A percentile compares a stretch with the other conserved stretches of the same genome.
Conservation (phyloP, 2,329 filamentous ascomycete genomes). For the Verticillium tricorpus region DNA sequence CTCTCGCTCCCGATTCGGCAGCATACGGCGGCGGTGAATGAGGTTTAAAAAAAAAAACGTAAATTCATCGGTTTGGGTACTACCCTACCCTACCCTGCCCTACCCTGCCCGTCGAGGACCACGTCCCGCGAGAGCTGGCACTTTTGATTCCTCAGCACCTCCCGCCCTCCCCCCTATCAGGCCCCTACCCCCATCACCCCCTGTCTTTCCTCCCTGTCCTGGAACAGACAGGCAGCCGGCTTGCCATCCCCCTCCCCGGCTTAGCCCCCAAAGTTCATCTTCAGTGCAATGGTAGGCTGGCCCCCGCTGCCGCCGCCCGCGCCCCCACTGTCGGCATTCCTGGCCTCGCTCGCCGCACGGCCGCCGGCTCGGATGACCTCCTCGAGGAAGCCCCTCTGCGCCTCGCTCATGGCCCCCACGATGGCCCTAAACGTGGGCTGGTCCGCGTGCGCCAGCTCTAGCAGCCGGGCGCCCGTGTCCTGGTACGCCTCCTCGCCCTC, state of each 20-base stretch:
- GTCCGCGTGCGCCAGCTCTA: conserved; percentile 77
- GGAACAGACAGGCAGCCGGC: no score
- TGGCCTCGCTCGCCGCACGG: conserved; percentile 30
- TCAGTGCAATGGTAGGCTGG: conserved; percentile 83
- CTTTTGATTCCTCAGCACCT: no score
- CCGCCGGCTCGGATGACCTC: conserved; percentile 68
- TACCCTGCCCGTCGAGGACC: neutral
- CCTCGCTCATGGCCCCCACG: conserved; percentile 65
- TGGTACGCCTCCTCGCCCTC: conserved; percentile 57
- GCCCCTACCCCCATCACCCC: no score
- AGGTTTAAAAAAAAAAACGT: neutral
- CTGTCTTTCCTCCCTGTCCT: no score
- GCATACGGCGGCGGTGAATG: neutral
- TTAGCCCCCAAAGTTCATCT: conserved; percentile 78
- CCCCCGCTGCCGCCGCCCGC: conserved; percentile 30
- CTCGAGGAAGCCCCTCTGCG: conserved; percentile 74
- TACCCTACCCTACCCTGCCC: neutral
- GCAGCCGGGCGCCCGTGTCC: conserved; percentile 70
- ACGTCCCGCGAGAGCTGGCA: neutral
- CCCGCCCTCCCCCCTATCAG: no score
- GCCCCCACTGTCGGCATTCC: conserved; percentile 26
- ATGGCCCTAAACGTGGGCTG: conserved; percentile 69
- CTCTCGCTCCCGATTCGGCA: neutral
- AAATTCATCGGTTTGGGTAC: neutral
- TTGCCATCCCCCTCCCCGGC: neutral